Evolutionary conservation across 116 monocot species (phyloP).

Genomic region (Dioscorea cayenensis): DNA sequence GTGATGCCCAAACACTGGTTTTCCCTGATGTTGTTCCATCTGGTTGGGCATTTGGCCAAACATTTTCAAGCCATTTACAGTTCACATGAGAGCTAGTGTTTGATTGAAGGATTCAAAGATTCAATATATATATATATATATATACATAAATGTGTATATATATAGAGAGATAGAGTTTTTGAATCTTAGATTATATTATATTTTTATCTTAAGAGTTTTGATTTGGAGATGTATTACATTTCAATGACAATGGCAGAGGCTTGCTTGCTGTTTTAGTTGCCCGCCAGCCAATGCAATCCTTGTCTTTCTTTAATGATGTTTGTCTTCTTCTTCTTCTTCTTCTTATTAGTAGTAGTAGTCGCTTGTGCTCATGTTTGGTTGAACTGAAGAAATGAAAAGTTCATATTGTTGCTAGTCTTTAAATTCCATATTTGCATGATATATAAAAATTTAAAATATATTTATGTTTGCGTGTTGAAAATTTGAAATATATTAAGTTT

Average conservation of each 20-base stretch:
- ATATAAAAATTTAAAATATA: no score
- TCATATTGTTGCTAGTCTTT: no score
- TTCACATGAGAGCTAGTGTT: constrained; percentile 9
- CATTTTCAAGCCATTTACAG: constrained; percentile 27
- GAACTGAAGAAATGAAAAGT: not conserved
- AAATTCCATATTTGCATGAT: no score
- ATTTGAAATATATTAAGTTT: no score
- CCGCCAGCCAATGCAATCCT: constrained; percentile 2
- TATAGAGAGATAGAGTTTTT: no score
- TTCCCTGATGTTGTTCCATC: constrained; percentile 21
- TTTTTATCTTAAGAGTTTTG: not conserved
- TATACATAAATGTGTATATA: no score
- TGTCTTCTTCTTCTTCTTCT: not conserved
- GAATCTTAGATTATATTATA: no score
- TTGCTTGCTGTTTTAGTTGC: constrained; percentile 13
- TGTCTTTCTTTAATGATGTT: no score
- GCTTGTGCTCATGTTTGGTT: not conserved
- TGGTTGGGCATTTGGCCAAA: constrained; percentile 37
- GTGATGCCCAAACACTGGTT: constrained; percentile 21
- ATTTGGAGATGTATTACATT: not conserved
- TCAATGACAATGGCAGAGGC: constrained; percentile 7
- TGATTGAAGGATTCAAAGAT: not conserved
- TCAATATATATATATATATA: no score
- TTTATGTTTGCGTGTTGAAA: no score
- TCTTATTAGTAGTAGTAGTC: not conserved